Evolutionary conservation across 164 flowering plant genomes (phyloP).

Genomic region (Nelumbo lutea): DNA sequence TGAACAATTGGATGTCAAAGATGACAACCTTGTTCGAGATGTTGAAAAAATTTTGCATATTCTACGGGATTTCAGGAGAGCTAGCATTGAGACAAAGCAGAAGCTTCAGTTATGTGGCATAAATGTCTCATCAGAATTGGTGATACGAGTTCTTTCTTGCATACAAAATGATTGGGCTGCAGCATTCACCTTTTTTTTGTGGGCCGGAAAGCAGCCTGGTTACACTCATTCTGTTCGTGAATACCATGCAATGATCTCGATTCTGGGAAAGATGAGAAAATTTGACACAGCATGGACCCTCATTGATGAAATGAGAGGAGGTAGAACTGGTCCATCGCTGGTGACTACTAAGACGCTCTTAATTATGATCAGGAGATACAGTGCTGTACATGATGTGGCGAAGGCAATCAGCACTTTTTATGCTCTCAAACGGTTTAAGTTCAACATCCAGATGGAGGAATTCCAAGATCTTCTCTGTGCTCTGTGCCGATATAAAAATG

Average conservation of each 20-base stretch:
- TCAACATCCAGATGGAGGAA: constrained; percentile 52
- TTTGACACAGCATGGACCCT: constrained; percentile 79
- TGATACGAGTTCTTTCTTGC: constrained; percentile 55
- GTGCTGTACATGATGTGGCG: constrained; percentile 72
- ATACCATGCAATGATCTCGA: constrained; percentile 69
- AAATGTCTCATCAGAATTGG: constrained; percentile 40
- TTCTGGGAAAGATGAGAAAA: constrained; percentile 75
- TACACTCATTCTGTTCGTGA: constrained; percentile 52
- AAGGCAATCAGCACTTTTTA: constrained; percentile 69
- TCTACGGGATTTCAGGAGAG: constrained; percentile 19
- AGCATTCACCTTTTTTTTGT: constrained; percentile 71
- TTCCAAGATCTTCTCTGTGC: constrained; percentile 72
- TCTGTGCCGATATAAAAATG: constrained; percentile 80
- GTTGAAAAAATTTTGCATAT: constrained; percentile 29
- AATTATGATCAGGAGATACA: constrained; percentile 76
- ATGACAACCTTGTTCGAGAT: constrained; percentile 22
- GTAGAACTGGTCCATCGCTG: constrained; percentile 30
- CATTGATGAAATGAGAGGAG: constrained; percentile 74
- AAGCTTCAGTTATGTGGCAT: constrained; percentile 48
- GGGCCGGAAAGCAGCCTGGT: constrained; percentile 73
- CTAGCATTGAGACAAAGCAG: constrained; percentile 28
- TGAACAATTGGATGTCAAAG: constrained; percentile 10
- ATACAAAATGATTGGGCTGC: constrained; percentile 69
- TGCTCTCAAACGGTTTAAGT: constrained; percentile 46
- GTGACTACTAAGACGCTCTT: constrained; percentile 62